Evolutionary conservation across 75 land plant genomes (phyloP), one percentile per base, ranked within the genome.

Genomic region (Sequoiadendron giganteum): DNA sequence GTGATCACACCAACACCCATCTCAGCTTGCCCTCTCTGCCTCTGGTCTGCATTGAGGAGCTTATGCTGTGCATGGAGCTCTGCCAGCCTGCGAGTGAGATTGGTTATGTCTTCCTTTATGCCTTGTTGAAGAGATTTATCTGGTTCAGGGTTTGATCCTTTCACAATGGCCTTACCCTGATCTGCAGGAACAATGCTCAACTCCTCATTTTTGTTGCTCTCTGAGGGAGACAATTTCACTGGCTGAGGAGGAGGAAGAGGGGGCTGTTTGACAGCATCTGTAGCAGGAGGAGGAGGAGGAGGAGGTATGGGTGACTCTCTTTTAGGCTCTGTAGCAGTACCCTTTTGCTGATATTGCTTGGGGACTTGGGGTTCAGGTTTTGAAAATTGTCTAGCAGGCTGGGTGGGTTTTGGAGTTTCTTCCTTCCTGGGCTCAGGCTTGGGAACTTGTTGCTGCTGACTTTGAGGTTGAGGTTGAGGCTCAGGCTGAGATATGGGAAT

Each of bases 1-100:
- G 86, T 85, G 65, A 85, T 85, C 25, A 85, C 86, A 32, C 86
- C 52, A 40, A 82, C 84, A 82, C 84, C 84, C 84, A 82, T 39
- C n/a, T 82, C 52, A 28, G 40, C 45, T 21, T 43, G 52, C 49
- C 30, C 30, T n/a, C 10, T 10, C 32, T 25, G 52, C 52, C 47
- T 43, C 15, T 45, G 84, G 49, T 82, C 52, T 28, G 28, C 82
- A 21, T 79, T 79, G 9, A 25, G 43, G 82, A 40, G 82, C 11
- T 40, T 79, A 9, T 79, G 82, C 10, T 79, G 45, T 39, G 45
- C 45, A 21, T 79, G 82, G 28, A 47, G 84, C 15, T 82, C 84
- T 1, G 84, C 10, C 13, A 82, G 48, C 49, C 30, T 82, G 15
- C 52, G 32, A 82, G 84, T 45, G 15, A 82, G 84, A 82, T 47